Base-by-base conservation (phyloP, 768 basidiomycete species). In the Hericium rajendrae region DNA sequence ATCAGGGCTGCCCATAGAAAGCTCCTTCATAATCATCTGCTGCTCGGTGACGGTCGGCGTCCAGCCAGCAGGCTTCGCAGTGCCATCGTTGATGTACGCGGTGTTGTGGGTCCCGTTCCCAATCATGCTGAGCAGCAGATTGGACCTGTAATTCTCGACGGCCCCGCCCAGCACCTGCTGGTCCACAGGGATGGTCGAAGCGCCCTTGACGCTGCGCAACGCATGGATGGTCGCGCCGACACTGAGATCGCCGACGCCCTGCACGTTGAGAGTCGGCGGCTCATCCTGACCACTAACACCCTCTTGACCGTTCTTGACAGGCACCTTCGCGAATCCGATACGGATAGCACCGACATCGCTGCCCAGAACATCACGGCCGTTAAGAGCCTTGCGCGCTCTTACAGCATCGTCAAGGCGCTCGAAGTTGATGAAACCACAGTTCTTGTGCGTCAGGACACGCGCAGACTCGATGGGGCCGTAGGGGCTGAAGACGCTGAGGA, bases 401-500 rank as follows among this genome's bases (percentile, higher is more conserved):
- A 97, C 91, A 49, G 97, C 97, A 66, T 98, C 95, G 67, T 98
- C 97, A 26, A 97, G 78, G 56, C 93, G 85, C 71, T 99, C 95
- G 70, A 97, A 98, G 69, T 99, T 98, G 74, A 98, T 88, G 72
- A 89, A 91, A 59, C 92, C 91, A 70, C 97, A 97, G 64, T 95
- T 95, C 76, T 98, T 98, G 76, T 97, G 93, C 3, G 93, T 94
- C 65, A 99, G 75, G 13, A 98, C 94, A 59, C 97, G 77, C 9
- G 95, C 97, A 52, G 91, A 94, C 73, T 99, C 97, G 61, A 99
- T 97, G 3, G 94, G 91, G 0, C 97, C 97, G 66, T 92, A 99
- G 18, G 94, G 93, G 65, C 93, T 93, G 69, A 99, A 99, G 43
- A 99, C 91, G 64, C 92, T 94, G 53, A 97, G 72, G 62, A 99